Conservation (phyloP, 176 grass and related monocot species). For the Oryza officinalis region DNA sequence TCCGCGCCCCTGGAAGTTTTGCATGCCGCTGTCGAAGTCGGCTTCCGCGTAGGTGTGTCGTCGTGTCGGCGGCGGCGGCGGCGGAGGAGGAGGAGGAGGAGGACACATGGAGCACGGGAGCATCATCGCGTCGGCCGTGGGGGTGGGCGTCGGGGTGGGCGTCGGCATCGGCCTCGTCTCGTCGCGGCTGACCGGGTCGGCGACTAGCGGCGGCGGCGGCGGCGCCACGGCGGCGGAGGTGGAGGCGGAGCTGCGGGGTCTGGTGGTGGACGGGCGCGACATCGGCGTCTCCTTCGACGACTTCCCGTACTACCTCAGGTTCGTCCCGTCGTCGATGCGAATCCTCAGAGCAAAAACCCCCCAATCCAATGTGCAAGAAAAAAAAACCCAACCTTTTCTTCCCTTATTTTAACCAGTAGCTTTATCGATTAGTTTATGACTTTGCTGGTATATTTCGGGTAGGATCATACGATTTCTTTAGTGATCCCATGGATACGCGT, state of each 20-base stretch:
- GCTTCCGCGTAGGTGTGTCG: neutral
- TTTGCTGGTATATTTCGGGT: neutral
- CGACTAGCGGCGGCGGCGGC: neutral
- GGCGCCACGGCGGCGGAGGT: slow-evolving; percentile 10
- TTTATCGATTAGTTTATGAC: slow-evolving; percentile 11
- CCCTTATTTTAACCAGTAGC: neutral
- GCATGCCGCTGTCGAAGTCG: slow-evolving; percentile 19
- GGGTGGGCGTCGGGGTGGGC: slow-evolving; percentile 28
- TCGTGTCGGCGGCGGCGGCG: neutral
- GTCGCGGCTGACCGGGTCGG: neutral
- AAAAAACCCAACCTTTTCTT: neutral
- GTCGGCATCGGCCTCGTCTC: slow-evolving; percentile 40
- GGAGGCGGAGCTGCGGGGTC: slow-evolving; percentile 52
- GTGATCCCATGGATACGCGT: neutral
- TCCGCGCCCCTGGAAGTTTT: neutral
- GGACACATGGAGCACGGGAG: slow-evolving; percentile 29
- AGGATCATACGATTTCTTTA: slow-evolving; percentile 12
- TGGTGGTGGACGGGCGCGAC: slow-evolving; percentile 56
- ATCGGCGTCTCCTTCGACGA: slow-evolving; percentile 56
- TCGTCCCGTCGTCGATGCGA: neutral
- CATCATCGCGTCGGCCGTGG: slow-evolving; percentile 25
- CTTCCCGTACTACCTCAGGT: slow-evolving; percentile 86
- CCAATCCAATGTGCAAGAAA: neutral
- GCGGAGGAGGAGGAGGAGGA: neutral
- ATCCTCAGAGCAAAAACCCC: neutral